Base-by-base conservation (phyloP, 306 rosid species). In the Rubus idaeus region DNA sequence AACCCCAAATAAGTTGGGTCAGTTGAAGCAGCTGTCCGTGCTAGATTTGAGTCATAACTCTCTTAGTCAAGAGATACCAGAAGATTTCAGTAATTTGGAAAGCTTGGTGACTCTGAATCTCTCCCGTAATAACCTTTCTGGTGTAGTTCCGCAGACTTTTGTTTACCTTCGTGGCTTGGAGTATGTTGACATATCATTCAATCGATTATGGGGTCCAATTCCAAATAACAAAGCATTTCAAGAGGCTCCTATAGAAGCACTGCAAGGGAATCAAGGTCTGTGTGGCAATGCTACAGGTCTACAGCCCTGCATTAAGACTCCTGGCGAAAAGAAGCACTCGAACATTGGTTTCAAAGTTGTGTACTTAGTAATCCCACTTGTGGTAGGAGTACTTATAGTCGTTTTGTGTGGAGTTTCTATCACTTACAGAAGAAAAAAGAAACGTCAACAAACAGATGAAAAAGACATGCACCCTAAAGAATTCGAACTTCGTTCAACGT, bases 71-170 rank as follows among this genome's bases (percentile, higher is more conserved):
- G 60, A 79, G 13, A 84, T 84, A 42, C 84, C 90, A 14, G 26
- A 23, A 0, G 73, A 76, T 20, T 51, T 87, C 1, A 17, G 37
- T 4, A 11, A 46, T 13, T 37, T 87, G 55, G 70, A 23, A 30
- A 84, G 72, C 67, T 74, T 87, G 83, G 42, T 21, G 65, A 84
- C 71, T 4, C 77, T 87, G 41, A 75, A 87, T 65, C 80, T 87
- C 50, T 87, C 88, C 53, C 83, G 79, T 67, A 87, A 87, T 70
- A 66, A 68, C 8, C 88, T 87, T n/a, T 61, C 75, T 40, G 90
- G 88, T 56, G 47, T 26, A 14, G 75, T 87, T 61, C 88, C 80
- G 0, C n/a, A 10, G 0, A 23, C 60, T 11, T 77, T 84, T 14
- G 57, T 8, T 0, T 6, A 60, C 1, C 30, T 85, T 57, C 64